phyloP scores from a whole-genome alignment of 2,329 filamentous ascomycete genomes.

The Colletotrichum tanaceti region DNA sequence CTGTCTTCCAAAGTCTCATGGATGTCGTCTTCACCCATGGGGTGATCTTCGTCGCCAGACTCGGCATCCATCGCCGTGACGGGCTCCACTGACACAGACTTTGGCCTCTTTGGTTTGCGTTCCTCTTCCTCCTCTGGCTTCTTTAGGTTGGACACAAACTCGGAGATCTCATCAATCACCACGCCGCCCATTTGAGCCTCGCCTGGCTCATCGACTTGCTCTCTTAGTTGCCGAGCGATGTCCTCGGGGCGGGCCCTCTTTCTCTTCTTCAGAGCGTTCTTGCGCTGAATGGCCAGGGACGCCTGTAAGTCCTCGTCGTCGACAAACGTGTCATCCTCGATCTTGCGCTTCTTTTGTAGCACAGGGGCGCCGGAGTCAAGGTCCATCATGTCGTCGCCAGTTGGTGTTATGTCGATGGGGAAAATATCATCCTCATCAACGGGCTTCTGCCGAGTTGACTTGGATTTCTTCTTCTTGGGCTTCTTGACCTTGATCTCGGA shows the following conservation, averaged over 20 bases:
- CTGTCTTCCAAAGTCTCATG: constrained; percentile 50
- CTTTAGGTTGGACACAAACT: constrained; percentile 89
- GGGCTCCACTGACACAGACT: constrained; percentile 51
- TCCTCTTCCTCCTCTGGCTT: constrained; percentile 70
- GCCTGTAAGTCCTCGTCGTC: constrained; percentile 95
- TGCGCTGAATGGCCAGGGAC: constrained; percentile 83
- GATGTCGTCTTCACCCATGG: constrained; percentile 44
- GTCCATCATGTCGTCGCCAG: constrained; percentile 74
- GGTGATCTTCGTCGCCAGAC: constrained; percentile 52
- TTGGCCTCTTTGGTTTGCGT: constrained; percentile 63
- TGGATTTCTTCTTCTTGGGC: constrained; percentile 91
- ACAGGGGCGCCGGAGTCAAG: constrained; percentile 69
- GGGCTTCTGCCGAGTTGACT: constrained; percentile 76
- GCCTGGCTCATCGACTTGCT: constrained; percentile 66
- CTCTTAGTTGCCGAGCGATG: constrained; percentile 81
- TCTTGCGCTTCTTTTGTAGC: constrained; percentile 70
- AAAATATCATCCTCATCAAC: constrained; percentile 73
- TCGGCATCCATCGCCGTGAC: constrained; percentile 60
- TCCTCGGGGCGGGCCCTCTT: constrained; percentile 90
- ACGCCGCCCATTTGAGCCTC: constrained; percentile 69
- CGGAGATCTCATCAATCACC: constrained; percentile 94
- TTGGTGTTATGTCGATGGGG: constrained; percentile 52
- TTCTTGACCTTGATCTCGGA: constrained; percentile 94
- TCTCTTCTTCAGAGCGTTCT: constrained; percentile 88
- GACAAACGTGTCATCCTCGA: constrained; percentile 76